Evolutionary conservation across 1,139 yeast species (phyloP).

Genomic region (Diutina mesorugosa): DNA sequence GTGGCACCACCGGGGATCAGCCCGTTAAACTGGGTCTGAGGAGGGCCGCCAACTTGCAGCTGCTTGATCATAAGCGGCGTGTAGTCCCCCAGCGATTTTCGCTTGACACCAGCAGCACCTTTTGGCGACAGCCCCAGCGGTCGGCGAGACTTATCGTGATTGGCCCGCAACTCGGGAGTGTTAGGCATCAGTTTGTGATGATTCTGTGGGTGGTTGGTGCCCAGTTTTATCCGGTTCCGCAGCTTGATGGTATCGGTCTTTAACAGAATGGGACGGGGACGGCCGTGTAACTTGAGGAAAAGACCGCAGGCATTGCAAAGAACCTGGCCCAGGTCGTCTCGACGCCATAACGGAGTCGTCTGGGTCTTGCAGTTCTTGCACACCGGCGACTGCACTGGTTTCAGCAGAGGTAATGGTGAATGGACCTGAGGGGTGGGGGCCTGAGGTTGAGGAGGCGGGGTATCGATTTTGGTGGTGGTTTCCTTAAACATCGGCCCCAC

Average conservation of each 20-base stretch:
- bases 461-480: background rate
- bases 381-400: slow-evolving; percentile 47
- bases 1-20: background rate
- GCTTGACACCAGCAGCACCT: background rate
- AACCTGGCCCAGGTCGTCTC: slow-evolving; percentile 89
- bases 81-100: background rate
- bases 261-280: slow-evolving; percentile 81
- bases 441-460: background rate
- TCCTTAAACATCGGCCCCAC: background rate
- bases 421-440: background rate
- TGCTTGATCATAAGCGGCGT: slow-evolving; percentile 1
- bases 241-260: slow-evolving; percentile 89
- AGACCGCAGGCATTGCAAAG: slow-evolving; percentile 93
- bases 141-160: background rate
- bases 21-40: background rate
- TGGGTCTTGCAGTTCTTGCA: slow-evolving; percentile 88
- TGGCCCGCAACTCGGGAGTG: slow-evolving; percentile 24
- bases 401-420: slow-evolving; percentile 25
- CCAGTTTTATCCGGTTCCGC: slow-evolving; percentile 61
- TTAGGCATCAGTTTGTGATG: slow-evolving; percentile 13
- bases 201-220: slow-evolving; percentile 15
- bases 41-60: background rate
- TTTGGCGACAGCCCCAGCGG: background rate
- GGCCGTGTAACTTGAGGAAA: slow-evolving; percentile 79
- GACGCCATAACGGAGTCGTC: slow-evolving; percentile 90